Conservation (phyloP, 2,329 filamentous ascomycete species). For the Neofusicoccum kwambonambiense region DNA sequence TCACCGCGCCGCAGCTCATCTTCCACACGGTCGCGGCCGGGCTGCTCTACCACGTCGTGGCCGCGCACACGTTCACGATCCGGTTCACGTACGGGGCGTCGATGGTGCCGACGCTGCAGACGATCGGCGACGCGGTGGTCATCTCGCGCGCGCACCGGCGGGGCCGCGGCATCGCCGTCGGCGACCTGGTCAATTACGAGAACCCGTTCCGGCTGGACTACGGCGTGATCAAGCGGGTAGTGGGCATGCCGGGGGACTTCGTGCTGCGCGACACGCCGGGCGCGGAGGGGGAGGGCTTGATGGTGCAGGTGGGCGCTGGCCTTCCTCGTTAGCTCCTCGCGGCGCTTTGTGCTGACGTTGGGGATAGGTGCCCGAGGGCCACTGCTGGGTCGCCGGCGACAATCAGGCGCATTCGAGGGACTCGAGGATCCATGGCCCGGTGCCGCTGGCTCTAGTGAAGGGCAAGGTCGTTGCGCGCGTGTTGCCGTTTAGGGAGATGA, state of each 20-base stretch:
- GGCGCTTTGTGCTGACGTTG: not conserved
- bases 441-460: constrained; percentile 79
- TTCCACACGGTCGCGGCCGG: constrained; percentile 19
- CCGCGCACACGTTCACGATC: constrained; percentile 59
- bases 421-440: constrained; percentile 79
- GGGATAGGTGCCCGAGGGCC: constrained; percentile 78
- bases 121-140: constrained; percentile 66
- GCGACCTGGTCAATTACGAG: constrained; percentile 77
- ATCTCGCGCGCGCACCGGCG: constrained; percentile 66
- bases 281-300: constrained; percentile 35
- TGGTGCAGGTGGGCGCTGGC: constrained; percentile 60
- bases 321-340: too few species aligned
- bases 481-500: not conserved
- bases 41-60: constrained; percentile 34
- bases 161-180: constrained; percentile 69
- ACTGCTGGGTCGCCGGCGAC: constrained; percentile 89
- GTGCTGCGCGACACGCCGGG: constrained; percentile 65
- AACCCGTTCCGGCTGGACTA: constrained; percentile 64
- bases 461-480: constrained; percentile 66
- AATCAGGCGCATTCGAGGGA: constrained; percentile 82
- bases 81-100: constrained; percentile 68
- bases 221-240: constrained; percentile 73
- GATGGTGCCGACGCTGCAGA: constrained; percentile 82
- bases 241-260: constrained; percentile 62
- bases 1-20: constrained; percentile 5